phyloP scores from a whole-genome alignment of 805 yeast species.

The Saturnispora saitoi region DNA sequence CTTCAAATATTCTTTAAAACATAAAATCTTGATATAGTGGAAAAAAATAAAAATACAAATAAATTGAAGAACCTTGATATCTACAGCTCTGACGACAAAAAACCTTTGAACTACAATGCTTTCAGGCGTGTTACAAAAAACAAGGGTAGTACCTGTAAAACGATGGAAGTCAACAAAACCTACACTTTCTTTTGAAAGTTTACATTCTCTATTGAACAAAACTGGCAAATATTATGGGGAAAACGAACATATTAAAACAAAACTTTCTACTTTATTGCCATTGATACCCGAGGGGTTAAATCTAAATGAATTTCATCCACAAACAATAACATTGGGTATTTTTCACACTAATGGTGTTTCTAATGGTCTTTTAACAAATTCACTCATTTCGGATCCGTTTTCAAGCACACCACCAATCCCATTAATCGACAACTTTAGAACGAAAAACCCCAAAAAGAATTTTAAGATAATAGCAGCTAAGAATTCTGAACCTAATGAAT shows the following conservation, averaged over 20 bases:
- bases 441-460: slow-evolving; percentile 9
- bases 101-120: background rate
- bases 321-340: slow-evolving; percentile 23
- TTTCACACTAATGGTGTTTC: slow-evolving; percentile 18
- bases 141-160: background rate
- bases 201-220: background rate
- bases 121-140: background rate
- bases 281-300: slow-evolving; percentile 11
- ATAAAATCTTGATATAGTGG: background rate
- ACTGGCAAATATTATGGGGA: slow-evolving; percentile 11
- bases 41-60: background rate
- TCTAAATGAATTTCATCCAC: slow-evolving; percentile 15
- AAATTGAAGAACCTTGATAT: background rate
- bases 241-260: slow-evolving; percentile 10
- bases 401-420: slow-evolving; percentile 20
- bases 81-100: background rate
- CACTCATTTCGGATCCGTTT: slow-evolving; percentile 26
- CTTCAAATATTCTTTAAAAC: background rate
- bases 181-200: background rate
- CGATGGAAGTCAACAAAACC: background rate
- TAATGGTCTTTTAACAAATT: slow-evolving; percentile 20
- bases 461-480: slow-evolving; percentile 13
- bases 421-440: slow-evolving; percentile 11
- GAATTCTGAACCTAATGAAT: slow-evolving; percentile 6
- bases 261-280: slow-evolving; percentile 13